Evolutionary conservation across 352 stramenopile species (phyloP).

Genomic region (Phytophthora foliorum): DNA sequence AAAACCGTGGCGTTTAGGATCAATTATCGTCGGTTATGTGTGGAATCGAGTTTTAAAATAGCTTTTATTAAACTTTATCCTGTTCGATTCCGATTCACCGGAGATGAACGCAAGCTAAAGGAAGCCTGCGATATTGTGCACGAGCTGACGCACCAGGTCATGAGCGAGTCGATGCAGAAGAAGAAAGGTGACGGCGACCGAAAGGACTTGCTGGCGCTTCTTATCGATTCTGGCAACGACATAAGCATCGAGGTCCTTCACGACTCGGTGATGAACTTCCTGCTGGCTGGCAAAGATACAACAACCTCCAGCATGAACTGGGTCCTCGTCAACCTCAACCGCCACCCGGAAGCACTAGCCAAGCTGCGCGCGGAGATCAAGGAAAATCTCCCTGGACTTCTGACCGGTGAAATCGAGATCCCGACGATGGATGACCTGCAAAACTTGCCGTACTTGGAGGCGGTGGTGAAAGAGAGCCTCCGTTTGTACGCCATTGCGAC

Average conservation of each 20-base stretch:
- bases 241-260: slow-evolving; percentile 23
- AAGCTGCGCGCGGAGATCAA: slow-evolving; percentile 58
- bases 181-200: background rate
- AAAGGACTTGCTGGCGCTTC: slow-evolving; percentile 13
- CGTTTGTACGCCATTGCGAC: slow-evolving; percentile 59
- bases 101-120: slow-evolving; percentile 28
- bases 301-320: slow-evolving; percentile 50
- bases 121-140: slow-evolving; percentile 27
- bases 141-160: slow-evolving; percentile 34
- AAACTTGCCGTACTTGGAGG: slow-evolving; percentile 61
- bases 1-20: no score
- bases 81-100: no score
- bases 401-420: slow-evolving; percentile 19
- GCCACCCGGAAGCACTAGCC: slow-evolving; percentile 38
- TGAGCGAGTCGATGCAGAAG: slow-evolving; percentile 35
- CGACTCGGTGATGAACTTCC: slow-evolving; percentile 62
- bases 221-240: slow-evolving; percentile 5
- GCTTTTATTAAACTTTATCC: no score
- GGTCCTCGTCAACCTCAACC: slow-evolving; percentile 58
- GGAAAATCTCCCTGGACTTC: slow-evolving; percentile 30
- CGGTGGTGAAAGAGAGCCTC: slow-evolving; percentile 61
- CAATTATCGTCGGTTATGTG: no score
- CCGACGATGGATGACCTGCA: slow-evolving; percentile 46
- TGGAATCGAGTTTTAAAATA: no score
- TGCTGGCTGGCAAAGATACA: slow-evolving; percentile 61